Evolutionary conservation across 768 basidiomycete species (phyloP).

Genomic region (Rubroboletus satanas): DNA sequence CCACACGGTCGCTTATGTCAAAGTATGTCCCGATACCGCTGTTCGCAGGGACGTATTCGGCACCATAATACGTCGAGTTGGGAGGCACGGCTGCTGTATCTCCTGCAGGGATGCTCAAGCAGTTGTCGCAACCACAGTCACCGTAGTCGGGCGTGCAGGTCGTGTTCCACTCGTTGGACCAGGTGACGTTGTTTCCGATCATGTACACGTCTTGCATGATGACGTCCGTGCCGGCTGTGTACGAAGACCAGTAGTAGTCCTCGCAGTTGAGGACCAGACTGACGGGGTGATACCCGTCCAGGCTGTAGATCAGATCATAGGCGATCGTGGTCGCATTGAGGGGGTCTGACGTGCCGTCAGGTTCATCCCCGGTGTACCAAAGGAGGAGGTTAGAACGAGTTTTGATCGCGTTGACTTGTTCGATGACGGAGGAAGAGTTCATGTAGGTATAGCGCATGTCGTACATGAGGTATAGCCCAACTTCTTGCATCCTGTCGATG

Average conservation of each 20-base stretch:
- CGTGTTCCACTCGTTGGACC: slow-evolving; percentile 58
- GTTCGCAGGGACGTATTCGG: slow-evolving; percentile 22
- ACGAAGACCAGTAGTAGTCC: slow-evolving; percentile 59
- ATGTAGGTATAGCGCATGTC: slow-evolving; percentile 76
- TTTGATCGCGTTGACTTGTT: slow-evolving; percentile 68
- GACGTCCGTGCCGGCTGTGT: slow-evolving; percentile 63
- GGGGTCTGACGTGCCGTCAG: slow-evolving; percentile 67
- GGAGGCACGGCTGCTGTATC: slow-evolving; percentile 28
- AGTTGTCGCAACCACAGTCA: slow-evolving; percentile 72
- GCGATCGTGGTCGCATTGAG: slow-evolving; percentile 49
- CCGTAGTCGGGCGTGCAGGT: slow-evolving; percentile 63
- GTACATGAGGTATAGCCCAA: slow-evolving; percentile 73
- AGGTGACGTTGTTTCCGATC: slow-evolving; percentile 58
- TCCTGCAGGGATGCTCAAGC: slow-evolving; percentile 43
- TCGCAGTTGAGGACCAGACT: slow-evolving; percentile 63
- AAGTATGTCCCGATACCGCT: slow-evolving; percentile 43
- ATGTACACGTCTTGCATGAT: slow-evolving; percentile 60
- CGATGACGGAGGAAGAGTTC: slow-evolving; percentile 57
- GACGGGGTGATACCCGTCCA: slow-evolving; percentile 67
- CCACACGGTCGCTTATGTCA: slow-evolving; percentile 65
- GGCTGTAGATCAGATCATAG: slow-evolving; percentile 52
- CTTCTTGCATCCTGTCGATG: slow-evolving; percentile 68
- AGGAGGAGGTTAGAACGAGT: slow-evolving; percentile 63
- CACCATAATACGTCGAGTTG: slow-evolving; percentile 18
- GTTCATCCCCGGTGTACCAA: slow-evolving; percentile 76